Evolutionary conservation across 2,329 filamentous ascomycete genomes (phyloP).

Genomic region (Cordyceps javanica): DNA sequence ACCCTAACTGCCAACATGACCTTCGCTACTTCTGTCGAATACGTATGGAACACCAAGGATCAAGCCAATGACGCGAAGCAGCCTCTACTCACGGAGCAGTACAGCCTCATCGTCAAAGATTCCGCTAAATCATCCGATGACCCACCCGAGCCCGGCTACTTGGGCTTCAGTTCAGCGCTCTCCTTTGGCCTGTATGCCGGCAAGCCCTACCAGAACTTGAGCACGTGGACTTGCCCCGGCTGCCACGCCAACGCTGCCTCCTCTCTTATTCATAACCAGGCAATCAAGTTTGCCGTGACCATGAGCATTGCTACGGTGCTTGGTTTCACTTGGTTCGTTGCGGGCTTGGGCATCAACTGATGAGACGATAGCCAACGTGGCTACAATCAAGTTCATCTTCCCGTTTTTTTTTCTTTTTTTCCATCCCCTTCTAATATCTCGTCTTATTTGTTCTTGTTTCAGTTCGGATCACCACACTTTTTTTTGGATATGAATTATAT

Average conservation of each 20-base stretch:
- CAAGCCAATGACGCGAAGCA: constrained; percentile 38
- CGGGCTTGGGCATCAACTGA: constrained; percentile 38
- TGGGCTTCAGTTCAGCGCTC: constrained; percentile 43
- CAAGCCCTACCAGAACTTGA: constrained; percentile 44
- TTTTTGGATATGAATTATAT: constrained; percentile 1
- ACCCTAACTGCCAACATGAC: constrained; percentile 60
- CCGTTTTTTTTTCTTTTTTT: not conserved
- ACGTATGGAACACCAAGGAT: constrained; percentile 53
- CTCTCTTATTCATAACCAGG: constrained; percentile 39
- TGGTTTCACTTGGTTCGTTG: constrained; percentile 60
- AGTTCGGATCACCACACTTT: not conserved
- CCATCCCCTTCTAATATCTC: constrained; percentile 4
- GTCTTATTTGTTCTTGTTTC: not conserved
- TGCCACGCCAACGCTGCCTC: constrained; percentile 44
- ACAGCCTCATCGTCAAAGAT: constrained; percentile 58
- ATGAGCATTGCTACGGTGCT: constrained; percentile 52
- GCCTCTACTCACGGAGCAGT: constrained; percentile 48
- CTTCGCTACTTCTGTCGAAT: constrained; percentile 43
- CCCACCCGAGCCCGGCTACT: constrained; percentile 49
- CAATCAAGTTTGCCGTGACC: constrained; percentile 43
- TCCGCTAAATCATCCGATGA: constrained; percentile 45
- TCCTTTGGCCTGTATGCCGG: constrained; percentile 53
- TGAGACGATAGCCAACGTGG: not conserved
- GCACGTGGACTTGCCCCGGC: constrained; percentile 49
- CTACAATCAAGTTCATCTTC: not conserved